phyloP scores from a whole-genome alignment of 176 grass and related monocot species.

The Bromus sterilis region DNA sequence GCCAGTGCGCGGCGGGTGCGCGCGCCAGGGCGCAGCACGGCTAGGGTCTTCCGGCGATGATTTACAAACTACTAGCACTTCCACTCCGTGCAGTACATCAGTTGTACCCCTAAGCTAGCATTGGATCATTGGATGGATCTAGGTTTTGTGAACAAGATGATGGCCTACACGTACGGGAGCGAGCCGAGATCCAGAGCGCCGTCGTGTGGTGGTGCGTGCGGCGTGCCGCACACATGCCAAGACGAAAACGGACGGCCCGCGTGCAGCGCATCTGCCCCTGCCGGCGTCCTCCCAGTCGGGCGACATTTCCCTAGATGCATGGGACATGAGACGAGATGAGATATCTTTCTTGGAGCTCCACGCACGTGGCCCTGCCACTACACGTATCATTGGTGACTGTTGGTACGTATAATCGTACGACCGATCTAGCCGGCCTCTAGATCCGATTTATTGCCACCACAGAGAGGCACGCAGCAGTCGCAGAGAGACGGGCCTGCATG shows the following conservation, averaged over 20 bases:
- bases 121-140: not conserved
- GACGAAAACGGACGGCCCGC: not conserved
- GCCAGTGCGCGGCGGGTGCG: not conserved
- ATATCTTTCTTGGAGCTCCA: too few relatives aligned
- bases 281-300: not conserved
- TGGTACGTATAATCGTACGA: not conserved
- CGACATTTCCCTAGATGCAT: not conserved
- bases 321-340: not conserved
- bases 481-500: not conserved
- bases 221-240: not conserved
- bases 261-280: slow-evolving; percentile 1
- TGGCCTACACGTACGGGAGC: not conserved
- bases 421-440: slow-evolving; percentile 13
- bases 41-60: not conserved
- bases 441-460: not conserved
- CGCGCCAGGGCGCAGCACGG: not conserved
- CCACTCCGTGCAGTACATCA: too few relatives aligned
- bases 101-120: too few relatives aligned
- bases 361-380: slow-evolving; percentile 15
- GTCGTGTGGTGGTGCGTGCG: not conserved
- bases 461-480: not conserved
- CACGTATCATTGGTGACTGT: slow-evolving; percentile 18
- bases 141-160: not conserved
- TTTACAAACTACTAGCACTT: not conserved
- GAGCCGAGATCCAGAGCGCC: not conserved